Conservation (phyloP, 768 basidiomycete genomes). For the Tricholoma matsutake region DNA sequence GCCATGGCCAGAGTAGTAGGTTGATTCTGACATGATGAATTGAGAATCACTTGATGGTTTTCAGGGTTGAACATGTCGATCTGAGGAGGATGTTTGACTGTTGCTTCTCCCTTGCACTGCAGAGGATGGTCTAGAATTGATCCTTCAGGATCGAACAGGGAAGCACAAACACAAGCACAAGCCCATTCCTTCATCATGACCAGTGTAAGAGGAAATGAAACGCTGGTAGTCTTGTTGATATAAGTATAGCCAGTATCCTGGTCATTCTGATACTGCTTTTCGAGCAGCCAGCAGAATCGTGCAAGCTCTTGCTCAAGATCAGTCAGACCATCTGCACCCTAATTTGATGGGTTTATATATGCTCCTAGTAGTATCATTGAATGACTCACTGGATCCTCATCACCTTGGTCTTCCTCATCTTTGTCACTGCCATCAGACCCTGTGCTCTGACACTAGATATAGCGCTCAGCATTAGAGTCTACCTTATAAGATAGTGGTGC, state of each 20-base stretch:
- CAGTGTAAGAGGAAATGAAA: not conserved
- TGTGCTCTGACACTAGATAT: not conserved
- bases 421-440: not conserved
- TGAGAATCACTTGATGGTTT: not conserved
- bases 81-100: not conserved
- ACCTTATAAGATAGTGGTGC: not conserved
- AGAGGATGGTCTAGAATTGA: too few species aligned
- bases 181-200: not conserved
- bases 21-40: not conserved
- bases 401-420: not conserved
- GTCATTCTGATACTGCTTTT: not conserved
- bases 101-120: not conserved
- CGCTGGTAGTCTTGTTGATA: not conserved
- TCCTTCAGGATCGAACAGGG: not conserved
- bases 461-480: not conserved
- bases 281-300: too few species aligned
- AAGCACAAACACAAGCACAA: not conserved
- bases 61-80: not conserved
- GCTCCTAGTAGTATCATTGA: not conserved
- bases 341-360: not conserved
- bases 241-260: not conserved
- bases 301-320: not conserved
- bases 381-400: not conserved
- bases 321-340: not conserved
- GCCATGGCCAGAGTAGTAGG: too few species aligned